These are phyloP conservation scores for Malus sieversii DNA, from an alignment of 306 rosid species.

Conservation along the genomic window DNA sequence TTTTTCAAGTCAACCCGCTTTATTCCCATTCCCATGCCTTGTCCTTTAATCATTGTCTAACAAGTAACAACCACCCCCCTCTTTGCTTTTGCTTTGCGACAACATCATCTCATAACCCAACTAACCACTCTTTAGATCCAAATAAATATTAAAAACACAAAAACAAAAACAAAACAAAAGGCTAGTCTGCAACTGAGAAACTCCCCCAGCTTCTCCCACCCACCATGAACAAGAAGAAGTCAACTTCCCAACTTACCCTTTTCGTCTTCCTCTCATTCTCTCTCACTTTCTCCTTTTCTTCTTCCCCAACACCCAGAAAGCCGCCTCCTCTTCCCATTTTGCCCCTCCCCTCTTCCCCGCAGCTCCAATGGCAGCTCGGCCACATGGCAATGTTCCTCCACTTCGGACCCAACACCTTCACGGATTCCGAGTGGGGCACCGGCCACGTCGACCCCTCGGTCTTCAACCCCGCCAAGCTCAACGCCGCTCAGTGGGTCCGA, in stretches of 20 bases:
- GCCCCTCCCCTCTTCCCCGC: constrained; percentile 66
- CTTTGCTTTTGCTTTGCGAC: too few relatives aligned
- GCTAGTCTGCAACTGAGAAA: too few relatives aligned
- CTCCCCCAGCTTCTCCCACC: too few relatives aligned
- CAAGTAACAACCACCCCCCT: too few relatives aligned
- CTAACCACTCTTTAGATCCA: too few relatives aligned
- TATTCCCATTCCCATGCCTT: too few relatives aligned
- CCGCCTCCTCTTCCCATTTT: constrained; percentile 81
- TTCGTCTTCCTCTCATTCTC: constrained; percentile 16
- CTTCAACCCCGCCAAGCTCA: constrained; percentile 57
- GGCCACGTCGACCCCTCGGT: constrained; percentile 47
- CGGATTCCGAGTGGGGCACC: constrained; percentile 75
- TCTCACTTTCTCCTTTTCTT: constrained; percentile 12
- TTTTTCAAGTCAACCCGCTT: too few relatives aligned
- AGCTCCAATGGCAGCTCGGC: constrained; percentile 77
- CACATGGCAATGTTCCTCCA: constrained; percentile 80
- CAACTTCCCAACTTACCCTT: constrained; percentile 17
- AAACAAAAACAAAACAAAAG: too few relatives aligned
- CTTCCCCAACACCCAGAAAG: background rate
- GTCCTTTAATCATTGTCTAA: too few relatives aligned
- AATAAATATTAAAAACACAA: too few relatives aligned
- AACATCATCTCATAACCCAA: too few relatives aligned
- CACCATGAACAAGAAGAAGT: too few relatives aligned
- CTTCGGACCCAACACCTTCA: constrained; percentile 87
- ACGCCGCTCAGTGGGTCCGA: constrained; percentile 73